Base-by-base conservation (phyloP, 2,329 filamentous ascomycete species). In the Colletotrichum viniferum region DNA sequence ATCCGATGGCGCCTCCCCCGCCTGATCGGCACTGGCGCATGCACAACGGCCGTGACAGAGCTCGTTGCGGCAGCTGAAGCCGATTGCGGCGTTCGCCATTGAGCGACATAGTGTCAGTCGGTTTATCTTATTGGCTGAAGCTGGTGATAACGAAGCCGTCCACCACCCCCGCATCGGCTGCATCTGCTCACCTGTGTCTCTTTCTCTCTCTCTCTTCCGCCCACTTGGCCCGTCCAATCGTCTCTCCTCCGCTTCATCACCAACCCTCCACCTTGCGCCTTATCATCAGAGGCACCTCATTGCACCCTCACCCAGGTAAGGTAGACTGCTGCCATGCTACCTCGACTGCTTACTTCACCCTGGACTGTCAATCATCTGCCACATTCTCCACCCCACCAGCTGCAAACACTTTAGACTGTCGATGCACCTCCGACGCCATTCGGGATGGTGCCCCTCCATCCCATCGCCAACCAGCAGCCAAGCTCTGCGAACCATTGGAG, bases 351-450 rank as follows among this genome's bases (percentile, higher is more conserved):
- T 58, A 4, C 32, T 34, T 38, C 43, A 32, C 16, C 32, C 38
- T 28, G 18, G 9, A 21, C 38, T 24, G 62, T 56, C 72, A 13
- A 56, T 70, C 69, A 71, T 62, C 38, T 72, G 69, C 56, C 62
- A 48, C 55, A 30, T 24, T 62, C 56, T 38, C 56, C 69, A 68
- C 62, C 26, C 38, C 14, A 52, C 48, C 26, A 10, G 24, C 69
- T 63, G 73, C 69, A 72, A 62, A 58, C 73, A 68, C 69, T 68
- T 62, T 68, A 58, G 69, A 67, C 58, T 60, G 61, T 72, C 32
- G 24, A 58, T 26, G 62, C 69, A 56, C 24, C 43, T 72, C 8
- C 38, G 9, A 32, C 56, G 16, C 62, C 55, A 38, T 52, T n/a
- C 60, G 26, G 21, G 48, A 18, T 60, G 36, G 71, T 34, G 30